phyloP scores from a whole-genome alignment of 768 basidiomycete species.

The Phanerochaete carnosa region DNA sequence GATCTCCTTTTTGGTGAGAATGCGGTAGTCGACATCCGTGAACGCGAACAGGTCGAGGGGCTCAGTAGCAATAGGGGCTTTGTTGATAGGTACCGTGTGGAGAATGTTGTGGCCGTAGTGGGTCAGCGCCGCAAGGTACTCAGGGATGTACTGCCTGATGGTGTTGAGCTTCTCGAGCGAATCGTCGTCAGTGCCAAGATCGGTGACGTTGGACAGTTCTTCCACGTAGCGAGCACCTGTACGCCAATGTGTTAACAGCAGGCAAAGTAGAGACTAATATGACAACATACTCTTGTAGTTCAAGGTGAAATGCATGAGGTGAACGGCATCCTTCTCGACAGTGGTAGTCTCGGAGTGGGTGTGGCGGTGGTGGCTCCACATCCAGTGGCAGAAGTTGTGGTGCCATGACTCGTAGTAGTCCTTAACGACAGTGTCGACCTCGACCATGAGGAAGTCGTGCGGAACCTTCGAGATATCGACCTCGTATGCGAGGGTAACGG shows the following conservation, averaged over 20 bases:
- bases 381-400: not conserved
- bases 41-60: not conserved
- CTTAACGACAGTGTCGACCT: not conserved
- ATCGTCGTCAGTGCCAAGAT: not conserved
- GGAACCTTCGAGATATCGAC: constrained; percentile 21
- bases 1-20: constrained; percentile 1
- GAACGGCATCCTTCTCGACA: not conserved
- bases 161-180: constrained; percentile 3
- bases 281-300: not conserved
- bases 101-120: constrained; percentile 16
- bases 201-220: constrained; percentile 17
- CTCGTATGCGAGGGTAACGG: constrained; percentile 27
- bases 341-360: not conserved
- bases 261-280: constrained; percentile 10
- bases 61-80: not conserved
- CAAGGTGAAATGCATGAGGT: not conserved
- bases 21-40: constrained; percentile 5
- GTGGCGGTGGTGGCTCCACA: not conserved
- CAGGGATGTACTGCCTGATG: constrained; percentile 11
- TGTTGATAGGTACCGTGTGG: constrained; percentile 16
- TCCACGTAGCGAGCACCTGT: constrained; percentile 10
- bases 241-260: not conserved
- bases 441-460: not conserved
- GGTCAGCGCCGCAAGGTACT: constrained; percentile 9
- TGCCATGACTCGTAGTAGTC: not conserved